These are phyloP conservation scores for Claviceps monticola DNA, from an alignment of 2,329 filamentous ascomycete species.

Conservation along the genomic window DNA sequence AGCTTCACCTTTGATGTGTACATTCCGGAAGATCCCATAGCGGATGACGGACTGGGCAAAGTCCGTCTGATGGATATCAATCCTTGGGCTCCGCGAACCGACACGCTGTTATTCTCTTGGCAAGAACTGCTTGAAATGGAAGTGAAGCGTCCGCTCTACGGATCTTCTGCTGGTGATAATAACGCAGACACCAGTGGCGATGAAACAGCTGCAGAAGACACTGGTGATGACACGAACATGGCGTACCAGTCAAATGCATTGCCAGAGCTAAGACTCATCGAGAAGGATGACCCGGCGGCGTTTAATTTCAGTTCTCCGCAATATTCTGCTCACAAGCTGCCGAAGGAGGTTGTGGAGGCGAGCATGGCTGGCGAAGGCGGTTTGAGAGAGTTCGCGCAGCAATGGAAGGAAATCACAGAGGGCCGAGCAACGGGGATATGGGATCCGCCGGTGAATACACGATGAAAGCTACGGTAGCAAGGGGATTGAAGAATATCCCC, in stretches of 20 bases:
- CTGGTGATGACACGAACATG: conserved; percentile 24
- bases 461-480: neutral
- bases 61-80: conserved; percentile 91
- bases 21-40: conserved; percentile 50
- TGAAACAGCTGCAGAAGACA: conserved; percentile 24
- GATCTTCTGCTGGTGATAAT: conserved; percentile 19
- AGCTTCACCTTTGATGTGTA: conserved; percentile 90
- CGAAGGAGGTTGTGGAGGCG: conserved; percentile 76
- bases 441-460: conserved; percentile 16
- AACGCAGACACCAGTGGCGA: conserved; percentile 22
- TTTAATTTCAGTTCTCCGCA: conserved; percentile 75
- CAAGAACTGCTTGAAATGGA: conserved; percentile 65
- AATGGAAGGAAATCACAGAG: conserved; percentile 52
- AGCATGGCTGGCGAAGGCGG: conserved; percentile 56
- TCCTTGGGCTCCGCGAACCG: conserved; percentile 81
- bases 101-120: conserved; percentile 84
- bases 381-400: conserved; percentile 64
- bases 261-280: conserved; percentile 71
- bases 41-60: conserved; percentile 49
- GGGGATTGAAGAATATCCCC: conserved; percentile 1
- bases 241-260: conserved; percentile 44
- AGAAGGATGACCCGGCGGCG: conserved; percentile 74
- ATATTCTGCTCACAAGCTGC: conserved; percentile 91
- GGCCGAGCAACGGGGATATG: conserved; percentile 26
- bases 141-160: conserved; percentile 44